phyloP scores from a whole-genome alignment of 148 eudicot species.

The Diospyros kaki region DNA sequence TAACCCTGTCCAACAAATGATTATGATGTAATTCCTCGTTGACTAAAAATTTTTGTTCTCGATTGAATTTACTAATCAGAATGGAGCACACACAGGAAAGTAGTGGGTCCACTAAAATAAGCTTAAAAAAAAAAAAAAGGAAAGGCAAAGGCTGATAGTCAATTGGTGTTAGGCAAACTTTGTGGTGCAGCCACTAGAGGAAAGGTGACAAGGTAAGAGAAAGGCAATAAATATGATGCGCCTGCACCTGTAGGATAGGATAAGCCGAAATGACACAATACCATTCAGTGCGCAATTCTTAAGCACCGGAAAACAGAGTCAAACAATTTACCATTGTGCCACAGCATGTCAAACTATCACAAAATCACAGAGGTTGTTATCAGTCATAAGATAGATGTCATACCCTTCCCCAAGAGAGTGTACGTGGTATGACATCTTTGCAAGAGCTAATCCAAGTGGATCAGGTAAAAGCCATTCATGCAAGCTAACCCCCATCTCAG shows the following conservation, averaged over 20 bases:
- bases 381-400: slow-evolving; percentile 12
- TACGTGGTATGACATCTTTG: slow-evolving; percentile 79
- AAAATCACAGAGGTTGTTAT: background rate
- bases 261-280: background rate
- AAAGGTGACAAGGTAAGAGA: background rate
- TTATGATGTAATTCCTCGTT: background rate
- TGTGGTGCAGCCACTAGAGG: background rate
- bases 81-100: background rate
- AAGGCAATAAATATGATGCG: background rate
- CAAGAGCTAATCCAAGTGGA: slow-evolving; percentile 71
- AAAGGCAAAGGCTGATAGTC: background rate
- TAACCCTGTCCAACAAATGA: slow-evolving; percentile 43
- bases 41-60: background rate
- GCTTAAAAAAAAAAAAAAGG: background rate
- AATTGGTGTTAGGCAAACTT: background rate
- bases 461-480: slow-evolving; percentile 49
- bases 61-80: background rate
- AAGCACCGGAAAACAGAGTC: background rate
- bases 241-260: background rate
- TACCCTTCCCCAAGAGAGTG: slow-evolving; percentile 96
- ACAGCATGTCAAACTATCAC: background rate
- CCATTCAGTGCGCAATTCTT: background rate
- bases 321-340: background rate
- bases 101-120: background rate
- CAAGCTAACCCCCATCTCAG: slow-evolving; percentile 26